These are phyloP conservation scores for Globisporangium parvum DNA, from an alignment of 352 stramenopile genomes.

Conservation along the genomic window DNA sequence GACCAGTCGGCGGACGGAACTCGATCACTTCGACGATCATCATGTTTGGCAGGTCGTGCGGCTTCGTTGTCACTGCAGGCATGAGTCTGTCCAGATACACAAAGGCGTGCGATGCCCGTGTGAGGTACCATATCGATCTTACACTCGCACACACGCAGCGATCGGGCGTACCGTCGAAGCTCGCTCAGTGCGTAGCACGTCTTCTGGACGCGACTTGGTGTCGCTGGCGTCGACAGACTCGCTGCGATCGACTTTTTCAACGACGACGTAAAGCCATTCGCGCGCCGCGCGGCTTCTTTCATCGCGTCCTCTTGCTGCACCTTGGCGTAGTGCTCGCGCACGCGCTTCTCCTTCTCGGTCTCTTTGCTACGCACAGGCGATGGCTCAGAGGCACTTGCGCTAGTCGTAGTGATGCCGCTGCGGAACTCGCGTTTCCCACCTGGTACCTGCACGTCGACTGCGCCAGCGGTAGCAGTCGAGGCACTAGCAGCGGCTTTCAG, in stretches of 20 bases:
- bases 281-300: slow-evolving; percentile 29
- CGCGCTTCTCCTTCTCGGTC: slow-evolving; percentile 43
- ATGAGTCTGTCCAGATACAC: slow-evolving; percentile 18
- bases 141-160: neutral
- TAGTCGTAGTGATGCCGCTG: neutral
- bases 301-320: slow-evolving; percentile 49
- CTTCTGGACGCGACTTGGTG: slow-evolving; percentile 30
- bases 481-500: neutral
- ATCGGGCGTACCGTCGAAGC: slow-evolving; percentile 34
- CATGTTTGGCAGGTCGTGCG: slow-evolving; percentile 58
- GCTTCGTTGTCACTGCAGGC: slow-evolving; percentile 25
- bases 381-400: slow-evolving; percentile 3
- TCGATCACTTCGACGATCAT: slow-evolving; percentile 56
- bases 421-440: neutral
- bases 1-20: slow-evolving; percentile 20
- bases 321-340: slow-evolving; percentile 46
- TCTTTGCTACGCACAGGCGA: slow-evolving; percentile 20
- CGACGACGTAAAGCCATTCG: slow-evolving; percentile 48
- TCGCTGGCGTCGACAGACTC: slow-evolving; percentile 7
- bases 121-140: neutral
- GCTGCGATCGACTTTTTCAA: slow-evolving; percentile 29
- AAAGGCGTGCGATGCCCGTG: neutral
- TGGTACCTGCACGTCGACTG: neutral
- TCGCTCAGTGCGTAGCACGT: slow-evolving; percentile 45
- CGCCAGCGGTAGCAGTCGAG: neutral